These are phyloP conservation scores for Trichosporon ovoides DNA, from an alignment of 1,284 basidiomycete species.

Conservation along the genomic window DNA sequence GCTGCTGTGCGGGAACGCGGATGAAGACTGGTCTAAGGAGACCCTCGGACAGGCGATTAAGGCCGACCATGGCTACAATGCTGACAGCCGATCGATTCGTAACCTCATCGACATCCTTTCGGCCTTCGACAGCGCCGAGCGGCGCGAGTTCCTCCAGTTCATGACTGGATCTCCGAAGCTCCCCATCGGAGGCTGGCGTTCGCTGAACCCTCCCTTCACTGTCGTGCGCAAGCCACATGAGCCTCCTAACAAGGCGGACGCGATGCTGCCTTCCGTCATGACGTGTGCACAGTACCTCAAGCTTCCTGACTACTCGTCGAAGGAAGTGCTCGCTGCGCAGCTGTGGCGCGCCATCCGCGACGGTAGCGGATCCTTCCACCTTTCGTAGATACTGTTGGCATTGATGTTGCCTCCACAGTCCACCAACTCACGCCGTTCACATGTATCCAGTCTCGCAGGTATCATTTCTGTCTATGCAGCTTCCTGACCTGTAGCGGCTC, in stretches of 20 bases:
- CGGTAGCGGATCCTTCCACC: slow-evolving; percentile 89
- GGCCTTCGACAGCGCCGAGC: slow-evolving; percentile 63
- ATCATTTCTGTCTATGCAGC: neutral
- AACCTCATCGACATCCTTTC: slow-evolving; percentile 84
- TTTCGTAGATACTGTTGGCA: slow-evolving; percentile 59
- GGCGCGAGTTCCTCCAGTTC: slow-evolving; percentile 90
- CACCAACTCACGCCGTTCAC: neutral
- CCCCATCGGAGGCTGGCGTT: slow-evolving; percentile 93
- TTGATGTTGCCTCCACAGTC: neutral
- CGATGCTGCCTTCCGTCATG: slow-evolving; percentile 59
- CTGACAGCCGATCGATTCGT: slow-evolving; percentile 82
- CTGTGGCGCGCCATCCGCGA: slow-evolving; percentile 76
- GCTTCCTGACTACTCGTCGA: slow-evolving; percentile 84
- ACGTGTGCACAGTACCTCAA: slow-evolving; percentile 63
- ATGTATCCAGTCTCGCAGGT: slow-evolving; percentile 6
- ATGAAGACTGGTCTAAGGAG: slow-evolving; percentile 88
- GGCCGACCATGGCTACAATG: slow-evolving; percentile 96
- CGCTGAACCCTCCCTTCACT: slow-evolving; percentile 87
- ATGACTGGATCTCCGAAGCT: slow-evolving; percentile 92
- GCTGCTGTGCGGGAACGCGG: slow-evolving; percentile 87
- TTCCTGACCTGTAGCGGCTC: neutral
- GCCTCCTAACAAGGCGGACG: slow-evolving; percentile 78
- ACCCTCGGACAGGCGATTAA: slow-evolving; percentile 87
- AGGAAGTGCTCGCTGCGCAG: slow-evolving; percentile 72
- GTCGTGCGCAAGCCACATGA: slow-evolving; percentile 97